Evolutionary conservation across 23 red algal genomes (phyloP).

Genomic region (Chondrus crispus): DNA sequence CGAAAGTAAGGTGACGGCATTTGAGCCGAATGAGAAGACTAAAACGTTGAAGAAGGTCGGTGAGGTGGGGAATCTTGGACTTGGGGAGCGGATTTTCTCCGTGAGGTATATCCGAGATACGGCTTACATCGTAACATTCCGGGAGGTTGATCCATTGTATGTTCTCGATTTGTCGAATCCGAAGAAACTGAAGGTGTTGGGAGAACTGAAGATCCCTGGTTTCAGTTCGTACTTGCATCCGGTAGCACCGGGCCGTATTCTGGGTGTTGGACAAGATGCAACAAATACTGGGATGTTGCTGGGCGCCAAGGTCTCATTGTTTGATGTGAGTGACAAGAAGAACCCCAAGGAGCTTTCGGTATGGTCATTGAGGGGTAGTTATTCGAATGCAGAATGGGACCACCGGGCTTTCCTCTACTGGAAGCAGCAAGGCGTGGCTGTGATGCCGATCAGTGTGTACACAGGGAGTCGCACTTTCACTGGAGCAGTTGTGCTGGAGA

Average conservation of each 20-base stretch:
- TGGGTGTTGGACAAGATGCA: conserved; percentile 63
- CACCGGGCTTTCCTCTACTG: conserved; percentile 68
- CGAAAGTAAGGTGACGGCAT: conserved; percentile 53
- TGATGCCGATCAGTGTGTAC: conserved; percentile 55
- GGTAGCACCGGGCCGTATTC: conserved; percentile 34
- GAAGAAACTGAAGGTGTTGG: conserved; percentile 19
- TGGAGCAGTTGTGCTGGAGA: conserved; percentile 46
- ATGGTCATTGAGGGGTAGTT: conserved; percentile 18
- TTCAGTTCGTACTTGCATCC: conserved; percentile 66
- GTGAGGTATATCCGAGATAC: conserved; percentile 63
- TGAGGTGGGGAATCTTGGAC: conserved; percentile 49
- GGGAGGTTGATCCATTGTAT: conserved; percentile 53
- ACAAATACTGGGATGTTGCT: conserved; percentile 33
- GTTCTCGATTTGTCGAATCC: conserved; percentile 59
- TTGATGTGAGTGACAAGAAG: conserved; percentile 59
- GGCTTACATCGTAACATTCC: conserved; percentile 62
- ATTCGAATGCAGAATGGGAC: conserved; percentile 53
- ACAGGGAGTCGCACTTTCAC: neutral
- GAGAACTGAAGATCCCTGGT: conserved; percentile 61
- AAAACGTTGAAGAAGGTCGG: conserved; percentile 28
- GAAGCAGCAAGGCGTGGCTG: conserved; percentile 21
- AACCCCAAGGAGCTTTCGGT: conserved; percentile 36
- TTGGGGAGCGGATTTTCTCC: conserved; percentile 60
- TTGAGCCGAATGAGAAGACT: neutral
- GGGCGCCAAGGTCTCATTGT: conserved; percentile 62